These are phyloP conservation scores for Amanita jacksonii DNA, from an alignment of 768 basidiomycete species.

Conservation along the genomic window DNA sequence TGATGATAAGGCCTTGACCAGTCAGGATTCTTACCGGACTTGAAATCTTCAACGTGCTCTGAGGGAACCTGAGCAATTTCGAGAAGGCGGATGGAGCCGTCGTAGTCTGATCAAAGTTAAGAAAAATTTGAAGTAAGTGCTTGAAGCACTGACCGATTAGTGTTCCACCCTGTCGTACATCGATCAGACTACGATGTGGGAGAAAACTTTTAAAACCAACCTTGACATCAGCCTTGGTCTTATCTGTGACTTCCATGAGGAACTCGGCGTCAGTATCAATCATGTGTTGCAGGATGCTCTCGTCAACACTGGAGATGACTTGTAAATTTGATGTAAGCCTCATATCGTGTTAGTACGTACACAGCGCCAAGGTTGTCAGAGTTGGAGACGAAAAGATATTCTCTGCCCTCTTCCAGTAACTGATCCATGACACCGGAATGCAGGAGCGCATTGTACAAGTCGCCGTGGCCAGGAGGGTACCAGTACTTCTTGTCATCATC, in stretches of 20 bases:
- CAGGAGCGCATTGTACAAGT: slow-evolving; percentile 85
- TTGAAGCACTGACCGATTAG: slow-evolving; percentile 45
- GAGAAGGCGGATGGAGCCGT: slow-evolving; percentile 78
- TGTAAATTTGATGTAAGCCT: neutral
- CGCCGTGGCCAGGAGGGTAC: slow-evolving; percentile 98
- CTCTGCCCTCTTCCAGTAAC: slow-evolving; percentile 84
- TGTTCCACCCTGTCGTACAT: slow-evolving; percentile 55
- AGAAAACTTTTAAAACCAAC: slow-evolving; percentile 4
- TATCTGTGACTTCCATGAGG: slow-evolving; percentile 94
- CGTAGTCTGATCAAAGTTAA: slow-evolving; percentile 44
- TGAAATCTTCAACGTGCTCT: slow-evolving; percentile 93
- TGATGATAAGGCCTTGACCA: neutral
- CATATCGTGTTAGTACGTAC: slow-evolving; percentile 29
- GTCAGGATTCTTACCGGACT: slow-evolving; percentile 43
- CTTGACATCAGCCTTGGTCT: slow-evolving; percentile 82
- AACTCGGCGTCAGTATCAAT: slow-evolving; percentile 75
- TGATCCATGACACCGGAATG: slow-evolving; percentile 90
- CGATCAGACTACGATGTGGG: slow-evolving; percentile 20
- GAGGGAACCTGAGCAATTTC: slow-evolving; percentile 93
- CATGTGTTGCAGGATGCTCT: slow-evolving; percentile 82
- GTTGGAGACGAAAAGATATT: slow-evolving; percentile 97
- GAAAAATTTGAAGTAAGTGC: neutral
- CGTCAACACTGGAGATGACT: slow-evolving; percentile 49
- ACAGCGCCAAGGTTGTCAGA: slow-evolving; percentile 94
- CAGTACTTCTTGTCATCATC: slow-evolving; percentile 84